Percentiles rank a stretch among this genome's conserved stretches.
Conservation (phyloP, 2,329 filamentous ascomycete species). For the Clonostachys chloroleuca region DNA sequence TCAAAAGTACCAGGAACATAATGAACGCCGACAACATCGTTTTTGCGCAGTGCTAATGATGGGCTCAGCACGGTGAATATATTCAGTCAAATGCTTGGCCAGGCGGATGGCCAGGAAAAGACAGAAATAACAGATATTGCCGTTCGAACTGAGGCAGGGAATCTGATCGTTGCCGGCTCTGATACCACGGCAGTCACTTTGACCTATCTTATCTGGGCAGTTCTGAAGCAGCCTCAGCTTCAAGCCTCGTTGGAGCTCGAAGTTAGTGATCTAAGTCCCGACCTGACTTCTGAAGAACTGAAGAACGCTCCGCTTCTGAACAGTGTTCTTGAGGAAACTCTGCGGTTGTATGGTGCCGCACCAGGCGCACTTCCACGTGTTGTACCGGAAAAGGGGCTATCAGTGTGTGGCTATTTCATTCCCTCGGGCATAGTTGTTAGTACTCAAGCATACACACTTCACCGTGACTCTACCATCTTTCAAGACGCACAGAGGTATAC, state of each 20-base stretch:
- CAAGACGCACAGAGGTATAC: constrained; percentile 22
- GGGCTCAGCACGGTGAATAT: too few relatives aligned
- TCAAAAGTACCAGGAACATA: too few relatives aligned
- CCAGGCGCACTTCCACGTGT: constrained; percentile 31
- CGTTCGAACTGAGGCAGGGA: constrained; percentile 24
- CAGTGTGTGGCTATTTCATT: constrained; percentile 29
- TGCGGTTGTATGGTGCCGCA: constrained; percentile 35
- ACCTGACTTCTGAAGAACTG: constrained; percentile 9
- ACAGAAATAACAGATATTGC: too few relatives aligned
- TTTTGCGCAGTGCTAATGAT: too few relatives aligned
- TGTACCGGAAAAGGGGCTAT: constrained; percentile 29
- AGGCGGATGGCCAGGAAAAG: too few relatives aligned
- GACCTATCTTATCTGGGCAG: constrained; percentile 39
- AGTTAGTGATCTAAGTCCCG: constrained; percentile 22
- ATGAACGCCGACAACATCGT: too few relatives aligned
- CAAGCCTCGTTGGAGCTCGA: constrained; percentile 23
- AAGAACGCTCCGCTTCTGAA: constrained; percentile 30
- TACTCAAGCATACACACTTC: constrained; percentile 39
- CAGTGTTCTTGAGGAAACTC: constrained; percentile 35
- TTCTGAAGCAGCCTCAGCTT: constrained; percentile 22
- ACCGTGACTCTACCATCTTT: constrained; percentile 34
- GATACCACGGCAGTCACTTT: constrained; percentile 46
- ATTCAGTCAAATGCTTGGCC: too few relatives aligned
- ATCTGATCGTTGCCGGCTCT: constrained; percentile 43
- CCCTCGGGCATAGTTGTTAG: constrained; percentile 30